Evolutionary conservation across 2,329 filamentous ascomycete genomes (phyloP), one percentile per base, ranked within the genome.

Genomic region (Sporothrix protearum): DNA sequence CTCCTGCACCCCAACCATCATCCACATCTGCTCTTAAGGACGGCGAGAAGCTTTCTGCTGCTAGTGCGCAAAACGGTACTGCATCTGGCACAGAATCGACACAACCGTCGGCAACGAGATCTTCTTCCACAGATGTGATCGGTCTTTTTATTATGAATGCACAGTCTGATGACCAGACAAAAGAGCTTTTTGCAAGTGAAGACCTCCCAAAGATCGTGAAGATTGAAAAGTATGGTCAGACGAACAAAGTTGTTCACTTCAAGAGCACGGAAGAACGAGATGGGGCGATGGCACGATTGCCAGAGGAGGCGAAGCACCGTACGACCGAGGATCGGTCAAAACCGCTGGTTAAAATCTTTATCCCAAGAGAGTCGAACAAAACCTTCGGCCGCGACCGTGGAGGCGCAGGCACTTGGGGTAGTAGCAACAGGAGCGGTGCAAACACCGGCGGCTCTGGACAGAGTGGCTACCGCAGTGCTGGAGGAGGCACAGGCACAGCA

Each of bases 101-200:
- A 2, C 81, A 85, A n/a, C 88, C 88, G 1, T 86, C 88, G 19
- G 86, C 86, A 7, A 82, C 86, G 36, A 91, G 92, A 79, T 86
- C 82, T 47, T 78, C 84, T 59, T 82, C 86, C 22, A 86, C 93
- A 77, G 88, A 87, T 76, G 93, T 91, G 76, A 91, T 93, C 77
- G 95, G 92, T 66, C 87, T 99, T 25, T 99, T 97, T 80, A 90
- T 99, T 73, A 92, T 92, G 83, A 94, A 94, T 77, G 89, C 94
- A 28, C 92, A 90, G 77, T 91, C 88, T 70, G 92, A 95, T 75
- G 92, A 97, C 42, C 92, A 94, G 73, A 91, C 93, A 49, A 90
- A 91, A 71, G 90, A 92, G 45, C 85, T 97, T 30, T 95, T 99
- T 78, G 85, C 88, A 0, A 90, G 96, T 14, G 92, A 97, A 77